Conservation (phyloP, 169 alveolate genomes). For the Toxoplasma gondii region DNA sequence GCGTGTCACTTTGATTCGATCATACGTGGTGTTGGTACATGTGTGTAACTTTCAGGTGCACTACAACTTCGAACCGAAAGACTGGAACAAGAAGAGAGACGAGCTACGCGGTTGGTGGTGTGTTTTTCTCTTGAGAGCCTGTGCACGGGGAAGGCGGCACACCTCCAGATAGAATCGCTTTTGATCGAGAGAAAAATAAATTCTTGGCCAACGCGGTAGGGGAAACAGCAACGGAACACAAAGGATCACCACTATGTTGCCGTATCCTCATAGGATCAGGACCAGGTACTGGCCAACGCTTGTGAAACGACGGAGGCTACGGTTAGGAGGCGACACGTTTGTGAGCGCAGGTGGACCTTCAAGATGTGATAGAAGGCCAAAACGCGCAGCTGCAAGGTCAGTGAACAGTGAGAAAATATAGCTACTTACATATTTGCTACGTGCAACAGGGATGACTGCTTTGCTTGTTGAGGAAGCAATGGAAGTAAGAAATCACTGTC, state of each 20-base stretch:
- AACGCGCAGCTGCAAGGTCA: not conserved
- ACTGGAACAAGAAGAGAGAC: constrained; percentile 47
- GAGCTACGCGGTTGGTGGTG: constrained; percentile 15
- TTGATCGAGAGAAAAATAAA: not conserved
- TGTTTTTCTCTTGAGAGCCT: not conserved
- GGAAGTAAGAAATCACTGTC: not conserved
- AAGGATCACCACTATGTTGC: too few relatives aligned
- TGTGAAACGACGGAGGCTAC: not conserved
- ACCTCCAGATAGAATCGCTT: not conserved
- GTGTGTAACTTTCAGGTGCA: constrained; percentile 16
- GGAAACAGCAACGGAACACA: not conserved
- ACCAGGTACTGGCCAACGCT: not conserved
- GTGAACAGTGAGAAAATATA: not conserved
- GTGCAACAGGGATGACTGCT: not conserved
- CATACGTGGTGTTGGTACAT: not conserved
- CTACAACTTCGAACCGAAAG: constrained; percentile 67
- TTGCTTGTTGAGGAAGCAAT: constrained; percentile 2
- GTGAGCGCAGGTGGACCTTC: not conserved
- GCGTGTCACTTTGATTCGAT: not conserved
- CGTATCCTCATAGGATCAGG: not conserved
- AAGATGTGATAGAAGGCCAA: not conserved
- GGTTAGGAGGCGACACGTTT: not conserved
- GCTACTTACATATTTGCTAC: not conserved
- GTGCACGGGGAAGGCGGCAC: not conserved
- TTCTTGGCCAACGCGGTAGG: not conserved